Percentiles rank a stretch among this genome's conserved stretches.
Conservation (phyloP, 192 early-diverging fungal genomes). For the Glomus cerebriforme region DNA sequence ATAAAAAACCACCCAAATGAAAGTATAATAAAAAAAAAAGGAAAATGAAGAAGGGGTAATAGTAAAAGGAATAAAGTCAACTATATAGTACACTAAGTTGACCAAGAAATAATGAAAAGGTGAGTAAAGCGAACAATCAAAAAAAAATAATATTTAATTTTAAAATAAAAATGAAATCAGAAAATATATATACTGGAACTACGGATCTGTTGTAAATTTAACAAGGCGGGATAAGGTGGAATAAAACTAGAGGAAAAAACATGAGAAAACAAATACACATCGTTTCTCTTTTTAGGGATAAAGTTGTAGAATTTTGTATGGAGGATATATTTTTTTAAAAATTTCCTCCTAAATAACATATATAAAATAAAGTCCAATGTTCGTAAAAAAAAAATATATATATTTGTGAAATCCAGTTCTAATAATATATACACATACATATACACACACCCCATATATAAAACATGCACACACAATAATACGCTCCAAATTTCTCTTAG, state of each 20-base stretch:
- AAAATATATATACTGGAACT: neutral
- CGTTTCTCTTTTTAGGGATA: neutral
- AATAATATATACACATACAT: slow-evolving; percentile 20
- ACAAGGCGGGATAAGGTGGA: neutral
- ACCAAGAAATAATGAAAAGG: neutral
- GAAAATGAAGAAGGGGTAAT: neutral
- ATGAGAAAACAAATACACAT: neutral
- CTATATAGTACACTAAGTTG: neutral
- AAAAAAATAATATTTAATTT: neutral
- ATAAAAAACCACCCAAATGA: neutral
- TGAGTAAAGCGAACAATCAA: neutral
- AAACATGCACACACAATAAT: slow-evolving; percentile 4
- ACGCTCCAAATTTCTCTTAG: neutral
- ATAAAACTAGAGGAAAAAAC: slow-evolving; percentile 1
- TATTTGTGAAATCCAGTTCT: slow-evolving; percentile 4
- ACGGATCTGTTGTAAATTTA: neutral
- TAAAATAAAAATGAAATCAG: neutral
- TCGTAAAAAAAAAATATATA: slow-evolving; percentile 3
- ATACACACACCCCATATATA: slow-evolving; percentile 19
- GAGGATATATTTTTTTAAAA: neutral
- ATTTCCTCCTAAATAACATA: slow-evolving; percentile 16
- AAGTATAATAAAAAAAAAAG: neutral
- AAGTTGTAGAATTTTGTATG: slow-evolving; percentile 3
- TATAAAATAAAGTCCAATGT: slow-evolving; percentile 20
- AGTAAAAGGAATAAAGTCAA: neutral